Conservation (phyloP, 495 filamentous ascomycete species). For the Trichoderma asperelloides region DNA sequence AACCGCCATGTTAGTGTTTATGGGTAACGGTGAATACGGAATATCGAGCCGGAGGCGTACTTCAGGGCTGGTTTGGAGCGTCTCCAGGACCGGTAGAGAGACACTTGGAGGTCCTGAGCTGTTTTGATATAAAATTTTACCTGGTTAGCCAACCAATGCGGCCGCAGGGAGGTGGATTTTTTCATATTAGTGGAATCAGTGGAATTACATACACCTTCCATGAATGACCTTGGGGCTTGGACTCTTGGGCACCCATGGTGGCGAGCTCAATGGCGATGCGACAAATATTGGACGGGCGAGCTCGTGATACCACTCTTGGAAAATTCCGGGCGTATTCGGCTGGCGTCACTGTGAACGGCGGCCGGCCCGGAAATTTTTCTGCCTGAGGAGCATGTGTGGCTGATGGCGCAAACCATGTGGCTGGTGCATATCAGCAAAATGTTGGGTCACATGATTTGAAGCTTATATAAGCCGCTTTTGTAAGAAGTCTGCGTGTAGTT, state of each 20-base stretch:
- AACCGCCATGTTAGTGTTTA: slow-evolving; percentile 11
- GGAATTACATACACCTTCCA: slow-evolving; percentile 18
- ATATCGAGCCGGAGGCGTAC: slow-evolving; percentile 38
- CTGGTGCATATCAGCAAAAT: neutral
- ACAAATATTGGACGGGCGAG: neutral
- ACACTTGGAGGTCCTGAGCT: slow-evolving; percentile 81
- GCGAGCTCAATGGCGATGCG: slow-evolving; percentile 9
- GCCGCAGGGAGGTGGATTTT: neutral
- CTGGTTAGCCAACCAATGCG: neutral
- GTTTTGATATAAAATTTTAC: slow-evolving; percentile 9
- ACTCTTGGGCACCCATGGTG: slow-evolving; percentile 10
- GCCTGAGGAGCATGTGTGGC: slow-evolving; percentile 1
- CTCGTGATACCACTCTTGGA: neutral
- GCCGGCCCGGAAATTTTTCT: neutral
- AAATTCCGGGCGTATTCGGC: slow-evolving; percentile 4
- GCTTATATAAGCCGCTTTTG: too few species aligned
- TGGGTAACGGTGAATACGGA: neutral
- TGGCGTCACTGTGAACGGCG: neutral
- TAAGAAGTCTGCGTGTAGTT: neutral
- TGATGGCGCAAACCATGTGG: neutral
- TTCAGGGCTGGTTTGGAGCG: slow-evolving; percentile 76
- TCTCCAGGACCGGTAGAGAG: slow-evolving; percentile 73
- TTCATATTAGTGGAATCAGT: neutral
- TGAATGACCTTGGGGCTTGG: slow-evolving; percentile 14
- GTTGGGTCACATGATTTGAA: neutral